Percentiles rank a stretch among this genome's conserved stretches.
These are phyloP conservation scores for Mrakia gelida DNA, from an alignment of 768 basidiomycete genomes.

Conservation along the genomic window DNA sequence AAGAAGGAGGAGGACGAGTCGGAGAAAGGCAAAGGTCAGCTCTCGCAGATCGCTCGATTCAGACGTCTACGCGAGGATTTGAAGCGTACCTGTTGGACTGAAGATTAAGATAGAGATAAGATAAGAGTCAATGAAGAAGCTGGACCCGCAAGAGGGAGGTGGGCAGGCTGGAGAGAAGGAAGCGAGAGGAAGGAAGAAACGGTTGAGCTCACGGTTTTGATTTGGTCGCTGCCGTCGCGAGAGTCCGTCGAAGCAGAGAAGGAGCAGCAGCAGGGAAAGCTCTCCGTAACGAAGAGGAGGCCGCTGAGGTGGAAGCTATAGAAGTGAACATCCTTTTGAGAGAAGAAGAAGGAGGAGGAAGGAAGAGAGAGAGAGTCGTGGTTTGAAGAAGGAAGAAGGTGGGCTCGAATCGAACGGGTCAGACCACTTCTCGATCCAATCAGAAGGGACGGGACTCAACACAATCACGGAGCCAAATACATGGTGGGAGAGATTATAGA, in stretches of 20 bases:
- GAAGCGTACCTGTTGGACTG: conserved; percentile 13
- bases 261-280: neutral
- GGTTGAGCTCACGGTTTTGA: conserved; percentile 20
- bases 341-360: neutral
- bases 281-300: neutral
- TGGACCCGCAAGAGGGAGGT: no score
- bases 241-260: neutral
- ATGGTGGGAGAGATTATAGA: no score
- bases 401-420: no score
- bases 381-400: no score
- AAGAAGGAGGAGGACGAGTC: conserved; percentile 10
- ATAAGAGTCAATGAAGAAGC: neutral
- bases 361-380: neutral
- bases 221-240: conserved; percentile 1
- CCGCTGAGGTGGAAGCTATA: neutral
- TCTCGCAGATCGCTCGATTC: neutral
- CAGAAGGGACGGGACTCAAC: no score
- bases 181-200: neutral
- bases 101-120: neutral
- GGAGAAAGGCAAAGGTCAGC: neutral
- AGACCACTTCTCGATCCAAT: no score
- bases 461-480: no score
- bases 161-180: neutral
- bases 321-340: neutral
- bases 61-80: neutral